Evolutionary conservation across 768 basidiomycete genomes (phyloP), one percentile per base, ranked within the genome.

Genomic region (Mrakia hoshinonis): DNA sequence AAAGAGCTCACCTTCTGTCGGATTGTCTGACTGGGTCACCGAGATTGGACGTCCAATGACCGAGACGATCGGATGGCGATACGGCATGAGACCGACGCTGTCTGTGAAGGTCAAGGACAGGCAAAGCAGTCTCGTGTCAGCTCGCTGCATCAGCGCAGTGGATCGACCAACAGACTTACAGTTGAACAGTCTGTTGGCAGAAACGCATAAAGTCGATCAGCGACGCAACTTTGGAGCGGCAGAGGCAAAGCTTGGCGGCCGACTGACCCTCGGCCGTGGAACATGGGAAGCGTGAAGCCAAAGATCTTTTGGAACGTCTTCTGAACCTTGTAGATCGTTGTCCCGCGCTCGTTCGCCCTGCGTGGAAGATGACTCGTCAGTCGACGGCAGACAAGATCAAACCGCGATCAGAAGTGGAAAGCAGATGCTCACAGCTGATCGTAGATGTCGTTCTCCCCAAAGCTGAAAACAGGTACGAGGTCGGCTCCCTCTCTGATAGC

Each of bases 371-470:
- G 31, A 15, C 15, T 29, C 1, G 18, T 55, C 2, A 26, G 48
- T 48, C 15, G 51, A 24, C 29, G 3, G 29, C 20, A 7, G 64
- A 47, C 48, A 26, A 12, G 47, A 52, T n/a, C 58, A 61, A 47
- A 1, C 15, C 39, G 9, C 22, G 20, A 12, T 29, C n/a, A 22
- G 26, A 65, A 22, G 29, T 3, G 9, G 20, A 24, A 26, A 46
- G 7, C 38, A 29, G 38, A 9, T 18, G 74, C 79, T 65, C 58
- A 89, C 87, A 98, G 89, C 82, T 99, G 95, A 74, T 94, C 85
- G 76, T 91, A 99, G 65, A 99, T 96, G 93, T 98, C 96, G 78
- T 98, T 98, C 82, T 99, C 96, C 15, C 96, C 96, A 76, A 99
- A 99, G 6, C 92, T 94, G 77, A 99, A 98, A 3, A 97, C 94